Base-by-base conservation (phyloP, 1,284 basidiomycete species). In the Pulveroboletus sp. region DNA sequence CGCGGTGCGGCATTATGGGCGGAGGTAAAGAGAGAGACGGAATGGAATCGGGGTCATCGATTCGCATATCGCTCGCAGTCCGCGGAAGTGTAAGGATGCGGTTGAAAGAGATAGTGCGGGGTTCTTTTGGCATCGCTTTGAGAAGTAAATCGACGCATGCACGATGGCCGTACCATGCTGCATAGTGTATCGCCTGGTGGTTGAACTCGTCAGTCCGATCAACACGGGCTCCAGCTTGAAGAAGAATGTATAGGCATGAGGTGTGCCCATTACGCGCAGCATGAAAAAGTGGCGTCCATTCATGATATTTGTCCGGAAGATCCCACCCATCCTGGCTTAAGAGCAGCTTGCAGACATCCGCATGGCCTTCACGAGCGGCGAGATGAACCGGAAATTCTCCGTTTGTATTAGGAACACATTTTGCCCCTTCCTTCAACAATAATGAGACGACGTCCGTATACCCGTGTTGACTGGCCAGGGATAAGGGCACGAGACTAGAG, bases 281-380 rank as follows among this genome's bases (percentile, higher is more conserved):
- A 72, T 99, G 96, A 72, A 97, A 96, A 48, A 98, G 81, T 22
- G 97, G 96, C 9, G 96, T 99, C 95, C 97, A 98, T 71, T 96
- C 92, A 68, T 97, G 94, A 74, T 96, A 95, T 72, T 97, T 99
- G 79, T 99, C 96, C 6, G 89, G 86, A 25, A 86, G 81, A 71
- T 99, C 94, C 85, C 92, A 93, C 10, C 91, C 92, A 11, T 91
- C 86, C 39, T 82, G 81, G 28, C 74, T 73, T 6, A 95, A 78
- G n/a, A 99, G 84, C 11, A 96, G 74, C 54, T 78, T 81, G 67
- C 96, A 93, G 25, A 97, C 86, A 26, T 88, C 85, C 6, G 83
- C 84, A 67, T 98, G 96, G 2, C 97, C 97, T 67, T 95, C 92
- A 56, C 92, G 86, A n/a, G 96, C 96, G 24, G 97, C 97, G n/a